Conservation (phyloP, 2,329 filamentous ascomycete genomes). For the Hirsutella minnesotensis region DNA sequence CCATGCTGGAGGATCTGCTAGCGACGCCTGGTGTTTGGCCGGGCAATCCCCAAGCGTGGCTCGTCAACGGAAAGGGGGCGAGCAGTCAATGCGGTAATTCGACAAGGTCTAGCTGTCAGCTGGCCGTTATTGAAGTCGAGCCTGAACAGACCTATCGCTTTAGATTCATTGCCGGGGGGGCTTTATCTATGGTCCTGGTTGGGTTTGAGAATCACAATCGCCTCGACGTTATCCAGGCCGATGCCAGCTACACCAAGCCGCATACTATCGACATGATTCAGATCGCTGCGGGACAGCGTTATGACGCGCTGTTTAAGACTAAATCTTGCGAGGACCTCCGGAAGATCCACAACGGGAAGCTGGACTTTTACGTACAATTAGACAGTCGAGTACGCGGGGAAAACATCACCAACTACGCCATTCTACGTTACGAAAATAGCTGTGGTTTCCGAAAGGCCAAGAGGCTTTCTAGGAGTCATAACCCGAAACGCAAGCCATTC, state of each 20-base stretch:
- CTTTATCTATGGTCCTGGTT: constrained; percentile 40
- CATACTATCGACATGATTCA: constrained; percentile 34
- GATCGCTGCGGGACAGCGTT: constrained; percentile 45
- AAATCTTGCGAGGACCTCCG: constrained; percentile 35
- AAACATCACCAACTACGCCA: constrained; percentile 30
- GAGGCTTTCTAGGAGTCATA: background rate
- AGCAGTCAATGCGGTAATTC: background rate
- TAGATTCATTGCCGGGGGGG: constrained; percentile 45
- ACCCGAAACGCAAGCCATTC: constrained; percentile 8
- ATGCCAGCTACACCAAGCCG: constrained; percentile 32
- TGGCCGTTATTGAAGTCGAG: constrained; percentile 44
- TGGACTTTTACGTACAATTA: constrained; percentile 31
- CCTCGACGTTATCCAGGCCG: constrained; percentile 48
- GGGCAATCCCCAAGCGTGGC: constrained; percentile 6
- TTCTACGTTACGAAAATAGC: constrained; percentile 27
- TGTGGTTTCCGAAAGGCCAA: background rate
- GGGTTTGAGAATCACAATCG: constrained; percentile 44
- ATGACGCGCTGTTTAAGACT: constrained; percentile 40
- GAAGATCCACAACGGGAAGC: constrained; percentile 1
- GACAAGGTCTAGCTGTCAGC: background rate
- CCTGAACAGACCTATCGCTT: constrained; percentile 50
- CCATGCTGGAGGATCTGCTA: constrained; percentile 33
- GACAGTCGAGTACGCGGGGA: constrained; percentile 36
- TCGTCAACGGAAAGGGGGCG: background rate
- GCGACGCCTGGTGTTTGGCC: constrained; percentile 30